Base-by-base conservation (phyloP, 2,329 filamentous ascomycete genomes). In the Cladosporium sp. region DNA sequence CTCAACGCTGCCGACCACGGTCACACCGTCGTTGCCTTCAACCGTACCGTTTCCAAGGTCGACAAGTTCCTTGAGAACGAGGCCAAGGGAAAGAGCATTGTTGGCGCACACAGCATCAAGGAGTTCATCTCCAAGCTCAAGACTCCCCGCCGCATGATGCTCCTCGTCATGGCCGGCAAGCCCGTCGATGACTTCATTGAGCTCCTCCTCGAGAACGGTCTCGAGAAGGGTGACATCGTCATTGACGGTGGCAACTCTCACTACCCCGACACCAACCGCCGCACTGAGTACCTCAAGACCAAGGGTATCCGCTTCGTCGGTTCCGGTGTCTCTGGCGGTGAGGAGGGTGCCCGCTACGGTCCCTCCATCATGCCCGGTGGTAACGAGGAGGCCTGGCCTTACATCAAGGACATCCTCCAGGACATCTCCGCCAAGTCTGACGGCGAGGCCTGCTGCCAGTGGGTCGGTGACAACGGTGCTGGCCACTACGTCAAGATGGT, bases 401-500 rank as follows among this genome's bases (percentile, higher is more conserved):
- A 91, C 83, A 96, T 99, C 86, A 98, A 99, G 89, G 93, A 98
- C 77, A 92, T 99, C 78, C 96, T 99, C 87, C 95, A 99, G 86
- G 88, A 88, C 85, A 97, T 99, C 80, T 88, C 95, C 71, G 95
- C 95, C 82, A 98, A 99, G 89, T 96, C 92, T 82, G 94, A 97
- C 78, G 90, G 90, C 77, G 95, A 99, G 87, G 85, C 95, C 72
- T 99, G 95, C 89, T 99, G 95, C 80, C 95, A 99, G 84, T 99
- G 95, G 95, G 95, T 99, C 76, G 95, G 95, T 85, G 95, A 98
- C 84, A 93, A 98, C 83, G 95, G 95, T 88, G 92, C 95, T 84
- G 95, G 95, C 76, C 95, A 99, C 90, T 99, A 97, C 87, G 94
- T 99, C 86, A 99, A 99, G 92, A 99, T 99, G 95, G 95, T 99